Percentiles rank a stretch among this genome's conserved stretches.
Evolutionary conservation across 192 early-diverging fungal species (phyloP).

Genomic region (Spinellus fusiger): DNA sequence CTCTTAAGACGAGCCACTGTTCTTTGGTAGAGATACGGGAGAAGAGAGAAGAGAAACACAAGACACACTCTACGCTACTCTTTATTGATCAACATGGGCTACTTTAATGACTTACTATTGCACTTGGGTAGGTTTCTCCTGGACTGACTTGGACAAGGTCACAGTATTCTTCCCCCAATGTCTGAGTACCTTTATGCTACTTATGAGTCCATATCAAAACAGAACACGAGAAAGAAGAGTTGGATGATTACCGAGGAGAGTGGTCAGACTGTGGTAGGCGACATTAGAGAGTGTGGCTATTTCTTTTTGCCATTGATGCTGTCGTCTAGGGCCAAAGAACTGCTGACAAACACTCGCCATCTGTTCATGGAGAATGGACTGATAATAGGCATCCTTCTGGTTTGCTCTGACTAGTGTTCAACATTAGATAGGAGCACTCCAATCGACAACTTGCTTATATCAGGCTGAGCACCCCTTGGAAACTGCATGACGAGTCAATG

Average conservation of each 20-base stretch:
- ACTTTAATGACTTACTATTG: constrained; percentile 28
- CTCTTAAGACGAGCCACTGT: constrained; percentile 17
- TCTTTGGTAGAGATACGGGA: constrained; percentile 24
- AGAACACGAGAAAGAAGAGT: neutral
- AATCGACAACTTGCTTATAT: constrained; percentile 51
- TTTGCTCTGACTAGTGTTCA: constrained; percentile 60
- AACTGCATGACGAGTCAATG: no score
- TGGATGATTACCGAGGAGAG: constrained; percentile 44
- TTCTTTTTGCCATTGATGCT: constrained; percentile 58
- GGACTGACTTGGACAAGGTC: constrained; percentile 70
- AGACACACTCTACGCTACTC: constrained; percentile 9
- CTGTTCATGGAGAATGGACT: constrained; percentile 57
- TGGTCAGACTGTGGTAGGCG: constrained; percentile 73
- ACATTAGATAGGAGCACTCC: neutral
- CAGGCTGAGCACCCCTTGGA: constrained; percentile 71
- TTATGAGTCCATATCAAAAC: neutral
- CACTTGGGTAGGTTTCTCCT: constrained; percentile 44
- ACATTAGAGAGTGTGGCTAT: constrained; percentile 55
- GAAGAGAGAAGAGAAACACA: constrained; percentile 17
- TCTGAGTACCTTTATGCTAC: constrained; percentile 54
- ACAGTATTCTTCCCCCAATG: constrained; percentile 95
- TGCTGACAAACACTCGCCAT: constrained; percentile 57
- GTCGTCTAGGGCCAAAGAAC: constrained; percentile 53
- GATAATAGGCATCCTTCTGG: constrained; percentile 88
- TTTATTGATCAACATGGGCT: neutral